These are phyloP conservation scores for Lecanicillium sp. DNA, from an alignment of 2,329 filamentous ascomycete species.

Conservation along the genomic window DNA sequence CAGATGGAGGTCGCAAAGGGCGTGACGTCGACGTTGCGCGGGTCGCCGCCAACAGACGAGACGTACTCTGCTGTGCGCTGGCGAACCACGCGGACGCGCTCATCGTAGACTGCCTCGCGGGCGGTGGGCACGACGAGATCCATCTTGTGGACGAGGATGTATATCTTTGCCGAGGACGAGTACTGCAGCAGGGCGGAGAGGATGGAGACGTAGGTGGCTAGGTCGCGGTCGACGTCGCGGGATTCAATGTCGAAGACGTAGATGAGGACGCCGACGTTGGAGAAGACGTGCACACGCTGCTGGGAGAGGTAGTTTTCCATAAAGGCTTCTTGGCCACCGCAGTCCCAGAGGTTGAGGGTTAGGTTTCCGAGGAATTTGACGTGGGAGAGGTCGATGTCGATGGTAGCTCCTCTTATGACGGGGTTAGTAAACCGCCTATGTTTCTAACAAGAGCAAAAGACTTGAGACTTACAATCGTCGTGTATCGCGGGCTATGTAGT, in stretches of 20 bases:
- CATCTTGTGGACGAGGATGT: constrained; percentile 98
- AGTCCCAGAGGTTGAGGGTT: constrained; percentile 97
- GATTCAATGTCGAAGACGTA: constrained; percentile 99
- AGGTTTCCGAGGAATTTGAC: constrained; percentile 98
- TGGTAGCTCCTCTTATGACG: constrained; percentile 66
- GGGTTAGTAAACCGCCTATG: too few relatives aligned
- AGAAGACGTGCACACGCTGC: constrained; percentile 93
- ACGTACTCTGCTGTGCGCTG: constrained; percentile 57
- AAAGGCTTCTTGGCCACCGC: constrained; percentile 95
- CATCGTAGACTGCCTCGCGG: constrained; percentile 75
- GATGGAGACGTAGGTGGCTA: constrained; percentile 86
- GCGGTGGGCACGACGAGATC: constrained; percentile 79
- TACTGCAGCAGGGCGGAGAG: constrained; percentile 82
- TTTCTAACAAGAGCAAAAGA: too few relatives aligned
- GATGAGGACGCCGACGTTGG: constrained; percentile 91
- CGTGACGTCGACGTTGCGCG: constrained; percentile 54
- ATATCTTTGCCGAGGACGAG: constrained; percentile 73
- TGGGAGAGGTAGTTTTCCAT: constrained; percentile 97
- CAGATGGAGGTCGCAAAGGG: constrained; percentile 96
- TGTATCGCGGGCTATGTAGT: constrained; percentile 95
- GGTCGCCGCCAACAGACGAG: constrained; percentile 23
- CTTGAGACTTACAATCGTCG: constrained; percentile 59
- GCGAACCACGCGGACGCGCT: constrained; percentile 69
- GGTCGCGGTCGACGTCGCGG: constrained; percentile 84
- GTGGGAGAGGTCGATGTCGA: constrained; percentile 96